Percentiles rank a stretch among this genome's conserved stretches.
These are phyloP conservation scores for Truncatella angustata DNA, from an alignment of 2,329 filamentous ascomycete species.

Conservation along the genomic window DNA sequence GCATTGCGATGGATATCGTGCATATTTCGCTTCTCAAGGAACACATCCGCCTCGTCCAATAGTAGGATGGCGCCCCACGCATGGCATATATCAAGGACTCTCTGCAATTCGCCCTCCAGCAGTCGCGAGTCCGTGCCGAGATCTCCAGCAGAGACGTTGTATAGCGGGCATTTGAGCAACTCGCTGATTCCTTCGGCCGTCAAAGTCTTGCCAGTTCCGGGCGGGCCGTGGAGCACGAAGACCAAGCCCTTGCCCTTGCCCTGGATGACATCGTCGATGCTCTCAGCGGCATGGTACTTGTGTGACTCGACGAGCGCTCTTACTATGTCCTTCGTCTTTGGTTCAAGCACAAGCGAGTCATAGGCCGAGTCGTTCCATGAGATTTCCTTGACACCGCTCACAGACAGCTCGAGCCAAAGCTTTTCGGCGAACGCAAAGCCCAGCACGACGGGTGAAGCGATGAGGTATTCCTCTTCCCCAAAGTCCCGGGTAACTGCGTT, in stretches of 20 bases:
- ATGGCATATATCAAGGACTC: constrained; percentile 82
- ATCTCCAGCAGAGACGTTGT: constrained; percentile 80
- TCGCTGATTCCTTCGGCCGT: constrained; percentile 87
- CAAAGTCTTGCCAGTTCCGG: constrained; percentile 84
- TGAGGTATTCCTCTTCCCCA: constrained; percentile 78
- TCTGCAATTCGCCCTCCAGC: constrained; percentile 75
- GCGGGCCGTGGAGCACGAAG: constrained; percentile 77
- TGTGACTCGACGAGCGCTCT: constrained; percentile 81
- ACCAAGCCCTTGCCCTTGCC: constrained; percentile 88
- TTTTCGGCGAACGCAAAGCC: constrained; percentile 89
- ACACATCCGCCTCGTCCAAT: constrained; percentile 82
- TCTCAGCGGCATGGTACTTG: constrained; percentile 76
- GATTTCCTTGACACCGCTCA: constrained; percentile 77
- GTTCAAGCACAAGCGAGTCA: constrained; percentile 71
- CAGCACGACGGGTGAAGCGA: constrained; percentile 79
- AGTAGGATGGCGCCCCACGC: constrained; percentile 83
- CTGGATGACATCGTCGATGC: constrained; percentile 78
- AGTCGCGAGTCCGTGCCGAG: constrained; percentile 73
- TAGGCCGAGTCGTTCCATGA: constrained; percentile 83
- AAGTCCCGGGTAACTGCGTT: constrained; percentile 50
- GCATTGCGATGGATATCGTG: constrained; percentile 84
- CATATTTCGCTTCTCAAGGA: constrained; percentile 78
- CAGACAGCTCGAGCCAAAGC: constrained; percentile 83
- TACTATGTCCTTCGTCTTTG: constrained; percentile 63
- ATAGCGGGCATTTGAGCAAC: constrained; percentile 75